These are phyloP conservation scores for Taphrina communis DNA, from an alignment of 1,139 yeast genomes.

Conservation along the genomic window DNA sequence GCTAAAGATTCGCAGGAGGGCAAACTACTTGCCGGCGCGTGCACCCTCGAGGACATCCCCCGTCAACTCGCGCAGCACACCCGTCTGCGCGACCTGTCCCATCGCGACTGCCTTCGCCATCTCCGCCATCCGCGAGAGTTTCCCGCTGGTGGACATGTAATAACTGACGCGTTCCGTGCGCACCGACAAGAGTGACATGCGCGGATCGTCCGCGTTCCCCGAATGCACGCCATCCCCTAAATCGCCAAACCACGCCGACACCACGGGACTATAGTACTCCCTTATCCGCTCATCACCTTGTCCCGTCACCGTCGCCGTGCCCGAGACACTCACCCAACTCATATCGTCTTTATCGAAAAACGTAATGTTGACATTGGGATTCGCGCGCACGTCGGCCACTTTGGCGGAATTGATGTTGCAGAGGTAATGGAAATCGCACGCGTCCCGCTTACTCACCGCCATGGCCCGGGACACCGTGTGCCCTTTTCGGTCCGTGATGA, in stretches of 20 bases:
- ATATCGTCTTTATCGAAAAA: slow-evolving; percentile 32
- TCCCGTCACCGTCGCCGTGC: slow-evolving; percentile 27
- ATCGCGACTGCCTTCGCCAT: slow-evolving; percentile 31
- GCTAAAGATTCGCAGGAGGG: neutral
- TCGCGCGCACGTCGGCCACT: slow-evolving; percentile 15
- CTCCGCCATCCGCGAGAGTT: slow-evolving; percentile 33
- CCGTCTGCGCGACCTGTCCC: slow-evolving; percentile 38
- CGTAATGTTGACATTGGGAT: slow-evolving; percentile 18
- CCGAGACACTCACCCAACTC: slow-evolving; percentile 33
- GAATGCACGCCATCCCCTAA: slow-evolving; percentile 33
- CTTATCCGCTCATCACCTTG: slow-evolving; percentile 30
- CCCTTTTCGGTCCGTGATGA: slow-evolving; percentile 30
- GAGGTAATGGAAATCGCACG: slow-evolving; percentile 33
- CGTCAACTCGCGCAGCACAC: slow-evolving; percentile 29
- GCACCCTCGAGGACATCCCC: slow-evolving; percentile 39
- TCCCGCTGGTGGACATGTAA: slow-evolving; percentile 35
- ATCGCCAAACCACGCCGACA: slow-evolving; percentile 38
- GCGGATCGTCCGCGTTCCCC: slow-evolving; percentile 36
- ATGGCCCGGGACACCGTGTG: slow-evolving; percentile 33
- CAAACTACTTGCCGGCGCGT: slow-evolving; percentile 19
- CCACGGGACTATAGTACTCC: slow-evolving; percentile 34
- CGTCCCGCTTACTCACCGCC: slow-evolving; percentile 37
- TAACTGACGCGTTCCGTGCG: slow-evolving; percentile 32
- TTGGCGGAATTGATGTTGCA: slow-evolving; percentile 33
- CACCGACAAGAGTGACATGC: slow-evolving; percentile 29